Evolutionary conservation across 192 early-diverging fungal species (phyloP).

Genomic region (Umbelopsis sp.): DNA sequence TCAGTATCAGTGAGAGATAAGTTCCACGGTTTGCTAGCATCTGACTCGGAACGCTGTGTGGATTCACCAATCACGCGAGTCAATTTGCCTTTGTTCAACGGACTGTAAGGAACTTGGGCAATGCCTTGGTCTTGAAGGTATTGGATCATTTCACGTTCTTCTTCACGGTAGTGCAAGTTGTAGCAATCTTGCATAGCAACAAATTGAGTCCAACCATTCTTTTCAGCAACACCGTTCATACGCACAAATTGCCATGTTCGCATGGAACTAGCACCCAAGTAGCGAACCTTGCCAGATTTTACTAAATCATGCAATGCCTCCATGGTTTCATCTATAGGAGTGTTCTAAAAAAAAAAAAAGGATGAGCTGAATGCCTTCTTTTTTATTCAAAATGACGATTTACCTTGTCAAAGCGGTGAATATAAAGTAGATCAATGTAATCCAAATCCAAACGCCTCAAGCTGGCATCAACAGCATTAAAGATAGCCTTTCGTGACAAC

Average conservation of each 20-base stretch:
- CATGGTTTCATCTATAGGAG: conserved; percentile 45
- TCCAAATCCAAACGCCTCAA: conserved; percentile 27
- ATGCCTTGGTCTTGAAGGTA: conserved; percentile 45
- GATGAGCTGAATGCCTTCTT: too few species aligned
- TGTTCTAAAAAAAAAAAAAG: too few species aligned
- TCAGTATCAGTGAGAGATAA: neutral
- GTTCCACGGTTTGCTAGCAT: too few species aligned
- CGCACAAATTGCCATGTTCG: conserved; percentile 51
- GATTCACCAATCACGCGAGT: conserved; percentile 27
- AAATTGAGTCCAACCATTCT: conserved; percentile 52
- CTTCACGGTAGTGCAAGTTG: conserved; percentile 51
- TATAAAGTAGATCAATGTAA: conserved; percentile 60
- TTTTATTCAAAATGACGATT: neutral
- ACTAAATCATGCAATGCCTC: conserved; percentile 43
- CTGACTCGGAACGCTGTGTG: conserved; percentile 13
- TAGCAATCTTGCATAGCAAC: conserved; percentile 50
- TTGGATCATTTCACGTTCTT: conserved; percentile 59
- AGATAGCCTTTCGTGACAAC: conserved; percentile 30
- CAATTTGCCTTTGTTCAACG: conserved; percentile 48
- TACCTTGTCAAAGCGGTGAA: conserved; percentile 39
- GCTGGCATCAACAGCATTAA: conserved; percentile 32
- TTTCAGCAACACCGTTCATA: conserved; percentile 46
- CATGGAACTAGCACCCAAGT: conserved; percentile 40
- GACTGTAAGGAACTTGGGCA: conserved; percentile 50
- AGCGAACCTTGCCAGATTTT: conserved; percentile 41